Evolutionary conservation across 2,329 filamentous ascomycete species (phyloP).

Genomic region (Ophiostoma perfectum): DNA sequence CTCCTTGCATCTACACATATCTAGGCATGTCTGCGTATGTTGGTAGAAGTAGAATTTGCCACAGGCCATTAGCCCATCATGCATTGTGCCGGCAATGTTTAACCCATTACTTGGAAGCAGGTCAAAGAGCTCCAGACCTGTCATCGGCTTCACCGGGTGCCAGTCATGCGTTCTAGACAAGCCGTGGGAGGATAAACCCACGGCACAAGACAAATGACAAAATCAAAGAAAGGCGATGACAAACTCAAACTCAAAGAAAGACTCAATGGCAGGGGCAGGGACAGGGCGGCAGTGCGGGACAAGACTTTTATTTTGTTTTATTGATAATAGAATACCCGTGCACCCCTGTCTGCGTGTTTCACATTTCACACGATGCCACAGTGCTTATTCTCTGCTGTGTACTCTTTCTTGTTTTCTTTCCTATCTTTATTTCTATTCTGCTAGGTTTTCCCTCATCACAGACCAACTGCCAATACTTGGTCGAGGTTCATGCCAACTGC

Average conservation of each 20-base stretch:
- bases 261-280: neutral
- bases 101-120: neutral
- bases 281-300: neutral
- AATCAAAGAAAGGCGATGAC: no score
- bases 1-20: no score
- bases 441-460: no score
- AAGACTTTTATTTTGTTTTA: neutral
- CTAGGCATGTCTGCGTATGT: no score
- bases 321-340: neutral
- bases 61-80: no score
- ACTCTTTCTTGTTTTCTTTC: no score
- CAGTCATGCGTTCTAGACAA: neutral
- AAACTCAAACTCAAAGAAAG: no score
- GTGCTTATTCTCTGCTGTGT: neutral
- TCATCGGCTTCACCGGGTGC: neutral
- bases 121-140: neutral
- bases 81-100: neutral
- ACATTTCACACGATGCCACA: constrained; percentile 4
- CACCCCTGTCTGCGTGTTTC: constrained; percentile 3
- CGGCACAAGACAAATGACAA: neutral
- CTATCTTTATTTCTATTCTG: no score
- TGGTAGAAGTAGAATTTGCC: no score
- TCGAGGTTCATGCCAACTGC: no score
- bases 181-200: neutral
- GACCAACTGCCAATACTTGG: no score